A percentile compares a stretch with the other conserved stretches of the same genome.
phyloP scores from a whole-genome alignment of 1,284 basidiomycete genomes.

The Thecaphora frezii region DNA sequence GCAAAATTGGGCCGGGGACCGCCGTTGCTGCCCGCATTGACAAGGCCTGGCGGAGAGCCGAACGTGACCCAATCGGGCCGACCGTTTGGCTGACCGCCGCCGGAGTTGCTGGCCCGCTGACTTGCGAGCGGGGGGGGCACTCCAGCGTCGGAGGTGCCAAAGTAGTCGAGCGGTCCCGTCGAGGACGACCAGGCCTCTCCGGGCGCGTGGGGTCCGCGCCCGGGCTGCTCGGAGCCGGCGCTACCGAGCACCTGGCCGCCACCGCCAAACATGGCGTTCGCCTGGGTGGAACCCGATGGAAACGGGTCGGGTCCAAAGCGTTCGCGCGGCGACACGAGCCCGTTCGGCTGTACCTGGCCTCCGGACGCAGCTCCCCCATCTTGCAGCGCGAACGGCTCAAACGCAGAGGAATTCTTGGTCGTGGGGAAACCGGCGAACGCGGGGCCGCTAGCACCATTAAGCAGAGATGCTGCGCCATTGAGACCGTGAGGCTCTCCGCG shows the following conservation, averaged over 20 bases:
- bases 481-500: not conserved
- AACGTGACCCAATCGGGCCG: slow-evolving; percentile 40
- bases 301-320: slow-evolving; percentile 4
- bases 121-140: not conserved
- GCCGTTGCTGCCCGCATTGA: not conserved
- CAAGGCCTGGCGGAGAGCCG: slow-evolving; percentile 37
- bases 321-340: slow-evolving; percentile 39
- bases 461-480: not conserved
- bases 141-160: slow-evolving; percentile 30
- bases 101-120: not conserved
- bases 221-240: not conserved
- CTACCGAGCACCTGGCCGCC: not conserved
- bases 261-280: slow-evolving; percentile 10
- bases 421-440: slow-evolving; percentile 12
- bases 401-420: slow-evolving; percentile 12
- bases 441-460: not conserved
- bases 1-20: slow-evolving; percentile 18
- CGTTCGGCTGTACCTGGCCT: no score
- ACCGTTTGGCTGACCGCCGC: slow-evolving; percentile 5
- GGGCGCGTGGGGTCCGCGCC: no score
- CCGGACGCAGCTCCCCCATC: slow-evolving; percentile 2
- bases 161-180: slow-evolving; percentile 48
- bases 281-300: not conserved
- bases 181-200: slow-evolving; percentile 6
- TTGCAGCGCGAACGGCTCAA: slow-evolving; percentile 21